Evolutionary conservation across 2,329 filamentous ascomycete species (phyloP), one percentile per base, ranked within the genome.

Genomic region (Myriosclerotinia duriaeana): DNA sequence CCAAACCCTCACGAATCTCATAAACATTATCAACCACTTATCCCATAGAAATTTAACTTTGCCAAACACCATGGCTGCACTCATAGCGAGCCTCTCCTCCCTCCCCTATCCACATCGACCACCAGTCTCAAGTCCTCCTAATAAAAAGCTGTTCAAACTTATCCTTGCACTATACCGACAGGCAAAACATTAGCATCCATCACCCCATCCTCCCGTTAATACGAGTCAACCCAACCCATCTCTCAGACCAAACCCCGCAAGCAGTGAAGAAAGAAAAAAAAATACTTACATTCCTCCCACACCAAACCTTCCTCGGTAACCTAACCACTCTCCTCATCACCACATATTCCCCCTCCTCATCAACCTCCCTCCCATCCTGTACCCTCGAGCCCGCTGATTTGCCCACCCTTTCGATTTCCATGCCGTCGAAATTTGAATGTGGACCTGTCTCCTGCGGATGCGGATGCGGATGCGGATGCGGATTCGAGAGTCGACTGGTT

Each of bases 241-340:
- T 5, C 5, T 2, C 20, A 15, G 26, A 20, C 6, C 6, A 38
- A 26, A 26, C 40, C 7, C 38, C 14, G 9, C 9, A 52, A 17
- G 20, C 9, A 30, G 17, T 17, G 5, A 44, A 15, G 53, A 22
- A 44, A 15, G 53, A 22, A 30, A 46, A 26, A 26, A 7, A 42
- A n/a, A 17, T 5, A 1, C 64, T 65, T 12, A 65, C 64, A 46
- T 66, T 67, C 22, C 66, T 61, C n/a, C 52, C 48, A 30, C 63
- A 61, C 66, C 63, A 63, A 26, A 68, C 67, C 40, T 52, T 58
- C 50, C 48, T 44, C 30, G 63, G 65, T 15, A 67, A 53, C n/a
- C 17, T 56, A 22, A 65, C 62, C 50, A 48, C 48, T 36, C 61
- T 55, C 54, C 50, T 54, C 42, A 34, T 53, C 5, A 71, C 62